These are phyloP conservation scores for Chytriomyces hyalinus DNA, from an alignment of 192 early-diverging fungal genomes.

Conservation along the genomic window DNA sequence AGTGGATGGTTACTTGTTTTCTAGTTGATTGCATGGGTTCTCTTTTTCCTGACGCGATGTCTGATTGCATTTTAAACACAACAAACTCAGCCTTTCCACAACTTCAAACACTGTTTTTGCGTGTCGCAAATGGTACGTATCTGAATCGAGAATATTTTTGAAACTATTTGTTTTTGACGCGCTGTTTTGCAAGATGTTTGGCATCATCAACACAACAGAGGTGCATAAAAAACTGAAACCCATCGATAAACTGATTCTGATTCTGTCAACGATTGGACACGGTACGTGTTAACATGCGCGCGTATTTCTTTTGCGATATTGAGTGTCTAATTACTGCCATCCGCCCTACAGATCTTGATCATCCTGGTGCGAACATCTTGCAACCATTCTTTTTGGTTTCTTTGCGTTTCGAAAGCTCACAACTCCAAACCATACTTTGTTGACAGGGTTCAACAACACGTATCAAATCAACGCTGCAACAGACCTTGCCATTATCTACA, in stretches of 20 bases:
- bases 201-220: slow-evolving; percentile 44
- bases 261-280: slow-evolving; percentile 43
- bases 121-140: slow-evolving; percentile 57
- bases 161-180: not conserved
- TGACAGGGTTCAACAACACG: slow-evolving; percentile 57
- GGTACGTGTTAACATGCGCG: slow-evolving; percentile 35
- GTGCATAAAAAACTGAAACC: slow-evolving; percentile 44
- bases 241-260: slow-evolving; percentile 49
- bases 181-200: slow-evolving; percentile 46
- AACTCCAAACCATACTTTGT: not conserved
- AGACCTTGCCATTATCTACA: slow-evolving; percentile 58
- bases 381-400: not conserved
- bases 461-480: slow-evolving; percentile 60
- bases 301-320: not conserved
- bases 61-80: not conserved
- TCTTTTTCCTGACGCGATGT: not conserved
- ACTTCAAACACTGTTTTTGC: slow-evolving; percentile 61
- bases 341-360: slow-evolving; percentile 32
- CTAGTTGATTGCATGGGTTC: not conserved
- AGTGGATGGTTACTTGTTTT: slow-evolving; percentile 3
- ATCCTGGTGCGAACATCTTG: slow-evolving; percentile 17
- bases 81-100: slow-evolving; percentile 53
- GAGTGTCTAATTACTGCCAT: not conserved
- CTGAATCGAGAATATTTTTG: not conserved
- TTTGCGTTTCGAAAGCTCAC: not conserved